These are phyloP conservation scores for Trichoderma cornu-damae DNA, from an alignment of 2,329 filamentous ascomycete genomes.

Conservation along the genomic window DNA sequence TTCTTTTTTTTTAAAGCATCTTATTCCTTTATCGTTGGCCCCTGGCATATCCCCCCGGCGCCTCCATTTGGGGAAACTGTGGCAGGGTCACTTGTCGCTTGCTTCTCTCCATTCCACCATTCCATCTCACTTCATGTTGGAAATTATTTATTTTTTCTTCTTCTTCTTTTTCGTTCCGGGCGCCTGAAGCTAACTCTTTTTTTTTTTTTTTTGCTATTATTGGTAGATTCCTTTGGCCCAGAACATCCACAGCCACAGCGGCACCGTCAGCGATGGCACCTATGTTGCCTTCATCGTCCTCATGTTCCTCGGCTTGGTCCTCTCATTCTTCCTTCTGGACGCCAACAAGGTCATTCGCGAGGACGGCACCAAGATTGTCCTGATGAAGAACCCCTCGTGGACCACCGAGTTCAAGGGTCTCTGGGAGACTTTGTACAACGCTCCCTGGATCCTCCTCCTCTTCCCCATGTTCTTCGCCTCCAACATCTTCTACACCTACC, in stretches of 20 bases:
- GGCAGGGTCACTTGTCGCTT: no score
- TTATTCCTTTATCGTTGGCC: slow-evolving; percentile 3
- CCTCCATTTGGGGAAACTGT: no score
- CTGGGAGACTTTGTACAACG: slow-evolving; percentile 62
- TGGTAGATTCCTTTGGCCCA: slow-evolving; percentile 58
- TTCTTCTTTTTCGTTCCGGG: background rate
- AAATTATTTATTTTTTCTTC: background rate
- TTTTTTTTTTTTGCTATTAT: no score
- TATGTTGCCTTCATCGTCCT: slow-evolving; percentile 85
- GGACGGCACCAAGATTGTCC: slow-evolving; percentile 73
- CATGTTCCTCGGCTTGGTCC: slow-evolving; percentile 64
- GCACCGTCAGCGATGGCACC: slow-evolving; percentile 66
- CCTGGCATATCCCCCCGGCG: background rate
- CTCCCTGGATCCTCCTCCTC: slow-evolving; percentile 65
- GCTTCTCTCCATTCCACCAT: no score
- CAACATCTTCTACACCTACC: slow-evolving; percentile 54
- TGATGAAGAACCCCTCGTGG: slow-evolving; percentile 90
- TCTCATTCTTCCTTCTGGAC: slow-evolving; percentile 66
- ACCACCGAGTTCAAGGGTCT: slow-evolving; percentile 72
- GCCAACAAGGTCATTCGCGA: slow-evolving; percentile 66
- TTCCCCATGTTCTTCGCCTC: slow-evolving; percentile 52
- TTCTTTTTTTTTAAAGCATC: slow-evolving; percentile 18
- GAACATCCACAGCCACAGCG: slow-evolving; percentile 54
- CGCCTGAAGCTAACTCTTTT: background rate
- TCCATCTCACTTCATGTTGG: no score